Evolutionary conservation across 352 stramenopile genomes (phyloP), one percentile per base, ranked within the genome.

Genomic region (Stephanocyclus meneghinianus): DNA sequence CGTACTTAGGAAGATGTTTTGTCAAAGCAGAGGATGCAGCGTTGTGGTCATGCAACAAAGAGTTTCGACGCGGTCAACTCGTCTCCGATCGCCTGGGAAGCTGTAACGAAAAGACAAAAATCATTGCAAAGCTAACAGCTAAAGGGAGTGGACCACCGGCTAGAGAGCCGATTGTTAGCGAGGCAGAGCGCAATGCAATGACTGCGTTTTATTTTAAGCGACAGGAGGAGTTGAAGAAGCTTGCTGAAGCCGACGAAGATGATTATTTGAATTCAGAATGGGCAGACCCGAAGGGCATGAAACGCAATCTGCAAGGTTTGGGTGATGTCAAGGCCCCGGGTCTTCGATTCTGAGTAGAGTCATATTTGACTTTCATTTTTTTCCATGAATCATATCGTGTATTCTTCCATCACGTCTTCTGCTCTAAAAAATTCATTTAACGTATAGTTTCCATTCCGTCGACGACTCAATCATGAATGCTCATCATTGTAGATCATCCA

Each of bases 121-220:
- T 95, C 1, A 90, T 92, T 63, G 88, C 74, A 30, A 98, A 98
- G 83, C 87, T 99, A 55, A 94, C 97, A 80, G 93, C 91, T 45
- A 94, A 95, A 76, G 95, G 94, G 37, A 89, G 76, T 35, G 96
- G 96, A 18, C 92, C 96, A 66, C 96, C 96, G 0, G 88, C 88
- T 44, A 73, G 91, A 29, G 91, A 95, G 65, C 70, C 90, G 13
- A 87, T 83, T 10, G 88, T 98, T 35, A 97, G 90, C 63, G 96
- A 98, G 75, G 95, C 97, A 26, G 96, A 98, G 79, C 93, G 95
- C 59, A 97, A 98, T 87, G 95, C 95, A 35, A 98, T 98, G 95
- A 98, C 98, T 93, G 95, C 95, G 29, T 97, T 97, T 71, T 98
- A 98, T 85, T 95, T 92, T 77, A 96, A 96, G 86, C 82, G 81